phyloP scores from a whole-genome alignment of 1,139 yeast genomes.

The Scheffersomyces parashehatae region DNA sequence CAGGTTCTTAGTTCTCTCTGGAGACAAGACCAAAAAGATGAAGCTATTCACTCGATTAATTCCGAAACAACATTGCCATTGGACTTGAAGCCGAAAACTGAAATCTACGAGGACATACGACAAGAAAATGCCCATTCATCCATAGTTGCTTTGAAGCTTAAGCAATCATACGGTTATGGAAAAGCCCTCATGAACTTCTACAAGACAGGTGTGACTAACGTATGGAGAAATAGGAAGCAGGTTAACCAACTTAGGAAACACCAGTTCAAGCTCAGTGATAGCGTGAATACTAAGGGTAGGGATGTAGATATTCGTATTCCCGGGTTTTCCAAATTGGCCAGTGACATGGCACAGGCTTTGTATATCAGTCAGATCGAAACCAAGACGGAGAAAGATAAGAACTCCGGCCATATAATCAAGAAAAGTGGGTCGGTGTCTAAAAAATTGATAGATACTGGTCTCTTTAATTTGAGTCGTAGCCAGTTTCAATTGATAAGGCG shows the following conservation, averaged over 20 bases:
- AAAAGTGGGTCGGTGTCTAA: conserved; percentile 1
- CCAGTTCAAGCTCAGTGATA: conserved; percentile 21
- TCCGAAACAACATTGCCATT: conserved; percentile 42
- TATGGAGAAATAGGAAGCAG: conserved; percentile 42
- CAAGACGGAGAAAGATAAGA: conserved; percentile 13
- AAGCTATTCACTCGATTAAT: conserved; percentile 27
- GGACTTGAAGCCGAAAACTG: conserved; percentile 29
- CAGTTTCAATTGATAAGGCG: conserved; percentile 60
- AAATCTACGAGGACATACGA: conserved; percentile 28
- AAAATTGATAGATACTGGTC: conserved; percentile 4
- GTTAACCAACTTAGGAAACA: conserved; percentile 22
- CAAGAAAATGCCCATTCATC: conserved; percentile 14
- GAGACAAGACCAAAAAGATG: conserved; percentile 5
- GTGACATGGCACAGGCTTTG: conserved; percentile 36
- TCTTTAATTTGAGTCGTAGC: conserved; percentile 48
- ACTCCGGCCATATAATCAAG: conserved; percentile 18
- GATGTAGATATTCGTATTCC: conserved; percentile 27
- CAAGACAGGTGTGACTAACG: conserved; percentile 51
- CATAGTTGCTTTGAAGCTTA: conserved; percentile 25
- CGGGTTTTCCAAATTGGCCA: conserved; percentile 26
- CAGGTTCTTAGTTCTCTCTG: conserved; percentile 18
- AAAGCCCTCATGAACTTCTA: conserved; percentile 47
- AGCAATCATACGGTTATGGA: conserved; percentile 40
- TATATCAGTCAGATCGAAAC: conserved; percentile 34
- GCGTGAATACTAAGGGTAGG: conserved; percentile 28